Conservation (phyloP, 2,329 filamentous ascomycete species). For the Alternaria dauci region DNA sequence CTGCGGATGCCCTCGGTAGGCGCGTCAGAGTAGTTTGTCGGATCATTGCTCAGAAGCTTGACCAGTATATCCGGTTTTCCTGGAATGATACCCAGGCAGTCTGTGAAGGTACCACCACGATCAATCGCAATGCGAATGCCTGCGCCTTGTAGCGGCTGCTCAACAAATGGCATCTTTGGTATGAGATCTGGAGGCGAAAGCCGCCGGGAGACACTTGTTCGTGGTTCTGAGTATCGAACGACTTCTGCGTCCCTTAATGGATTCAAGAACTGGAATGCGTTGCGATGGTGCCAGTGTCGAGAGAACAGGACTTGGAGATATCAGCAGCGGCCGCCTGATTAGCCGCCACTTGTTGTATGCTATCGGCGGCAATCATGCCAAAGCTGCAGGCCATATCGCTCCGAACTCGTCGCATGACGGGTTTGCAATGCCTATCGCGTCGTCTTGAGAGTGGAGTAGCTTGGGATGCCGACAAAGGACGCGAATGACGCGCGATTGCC, state of each 20-base stretch:
- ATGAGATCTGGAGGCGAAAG: too few relatives aligned
- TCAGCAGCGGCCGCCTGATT: neutral
- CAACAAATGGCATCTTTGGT: slow-evolving; percentile 19
- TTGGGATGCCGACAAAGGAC: neutral
- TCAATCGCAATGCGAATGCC: slow-evolving; percentile 31
- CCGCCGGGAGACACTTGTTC: too few relatives aligned
- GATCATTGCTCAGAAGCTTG: slow-evolving; percentile 43
- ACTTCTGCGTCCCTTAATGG: neutral
- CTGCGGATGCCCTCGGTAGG: slow-evolving; percentile 46
- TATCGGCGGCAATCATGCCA: neutral
- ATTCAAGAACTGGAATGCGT: neutral
- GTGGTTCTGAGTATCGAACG: too few relatives aligned
- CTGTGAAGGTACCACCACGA: slow-evolving; percentile 44
- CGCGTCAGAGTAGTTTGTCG: slow-evolving; percentile 42
- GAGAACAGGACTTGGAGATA: neutral
- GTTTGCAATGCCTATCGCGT: slow-evolving; percentile 1
- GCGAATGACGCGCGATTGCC: slow-evolving; percentile 7
- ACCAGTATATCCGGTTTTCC: slow-evolving; percentile 38
- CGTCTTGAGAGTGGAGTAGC: neutral
- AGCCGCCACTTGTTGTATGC: neutral
- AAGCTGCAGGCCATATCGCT: neutral
- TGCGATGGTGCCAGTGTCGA: neutral
- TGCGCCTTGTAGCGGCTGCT: slow-evolving; percentile 7
- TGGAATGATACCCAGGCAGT: slow-evolving; percentile 29
- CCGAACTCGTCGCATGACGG: neutral